Conservation (phyloP, 2,329 filamentous ascomycete species). For the Meredithiella fracta region DNA sequence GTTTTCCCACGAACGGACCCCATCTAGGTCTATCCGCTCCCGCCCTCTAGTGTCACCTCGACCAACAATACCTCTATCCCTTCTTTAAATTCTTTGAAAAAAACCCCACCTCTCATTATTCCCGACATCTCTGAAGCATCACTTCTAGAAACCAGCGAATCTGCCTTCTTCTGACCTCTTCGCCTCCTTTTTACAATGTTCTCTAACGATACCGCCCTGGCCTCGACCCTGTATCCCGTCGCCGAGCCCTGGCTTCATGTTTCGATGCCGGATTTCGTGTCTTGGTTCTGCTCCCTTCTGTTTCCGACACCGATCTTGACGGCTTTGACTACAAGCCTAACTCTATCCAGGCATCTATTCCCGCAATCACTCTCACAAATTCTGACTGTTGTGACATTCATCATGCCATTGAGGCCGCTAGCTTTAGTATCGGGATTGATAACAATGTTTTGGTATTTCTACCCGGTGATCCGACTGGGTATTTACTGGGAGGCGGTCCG, state of each 20-base stretch:
- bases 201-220: not conserved
- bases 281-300: not conserved
- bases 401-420: not conserved
- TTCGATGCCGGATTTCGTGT: not conserved
- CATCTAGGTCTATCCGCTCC: too few relatives aligned
- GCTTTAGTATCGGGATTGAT: not conserved
- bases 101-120: too few relatives aligned
- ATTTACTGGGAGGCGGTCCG: not conserved
- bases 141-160: too few relatives aligned
- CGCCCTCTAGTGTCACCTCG: too few relatives aligned
- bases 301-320: not conserved
- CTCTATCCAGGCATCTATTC: not conserved
- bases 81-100: too few relatives aligned
- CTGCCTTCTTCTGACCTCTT: too few relatives aligned
- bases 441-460: not conserved
- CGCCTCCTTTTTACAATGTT: too few relatives aligned
- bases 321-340: not conserved
- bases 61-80: too few relatives aligned
- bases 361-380: not conserved
- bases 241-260: not conserved
- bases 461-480: conserved; percentile 4
- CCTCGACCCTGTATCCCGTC: not conserved
- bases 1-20: too few relatives aligned
- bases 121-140: too few relatives aligned
- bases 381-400: not conserved